Conservation (phyloP, 352 stramenopile species). For the Elongisporangium anandrum region DNA sequence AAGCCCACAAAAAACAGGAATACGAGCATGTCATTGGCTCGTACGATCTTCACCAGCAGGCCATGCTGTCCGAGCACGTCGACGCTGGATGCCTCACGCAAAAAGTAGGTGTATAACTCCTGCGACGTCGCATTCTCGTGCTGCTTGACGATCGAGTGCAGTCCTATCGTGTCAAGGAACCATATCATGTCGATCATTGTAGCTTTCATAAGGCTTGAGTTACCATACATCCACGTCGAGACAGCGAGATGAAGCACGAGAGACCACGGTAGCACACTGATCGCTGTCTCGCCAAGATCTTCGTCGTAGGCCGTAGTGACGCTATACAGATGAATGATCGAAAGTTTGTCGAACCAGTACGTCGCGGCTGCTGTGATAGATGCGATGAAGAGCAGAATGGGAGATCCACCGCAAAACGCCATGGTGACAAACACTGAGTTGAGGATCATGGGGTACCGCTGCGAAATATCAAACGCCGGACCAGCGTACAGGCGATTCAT, state of each 20-base stretch:
- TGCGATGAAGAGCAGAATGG: constrained; percentile 41
- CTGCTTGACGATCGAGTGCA: constrained; percentile 13
- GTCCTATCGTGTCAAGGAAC: constrained; percentile 19
- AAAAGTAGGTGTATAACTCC: constrained; percentile 23
- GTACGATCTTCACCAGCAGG: constrained; percentile 44
- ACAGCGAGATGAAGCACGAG: constrained; percentile 44
- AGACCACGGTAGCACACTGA: constrained; percentile 37
- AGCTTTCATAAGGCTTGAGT: constrained; percentile 26
- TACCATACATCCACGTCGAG: constrained; percentile 52
- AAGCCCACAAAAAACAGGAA: constrained; percentile 31
- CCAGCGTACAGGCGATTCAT: constrained; percentile 50
- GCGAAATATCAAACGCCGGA: constrained; percentile 40
- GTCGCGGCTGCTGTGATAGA: constrained; percentile 20
- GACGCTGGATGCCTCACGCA: constrained; percentile 17
- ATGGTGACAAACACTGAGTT: constrained; percentile 63
- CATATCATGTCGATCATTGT: constrained; percentile 28
- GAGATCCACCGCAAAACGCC: constrained; percentile 45
- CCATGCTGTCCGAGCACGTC: constrained; percentile 24
- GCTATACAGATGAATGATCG: constrained; percentile 39
- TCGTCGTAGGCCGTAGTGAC: constrained; percentile 50
- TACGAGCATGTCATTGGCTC: constrained; percentile 45
- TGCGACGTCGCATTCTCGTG: constrained; percentile 19
- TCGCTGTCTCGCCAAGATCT: constrained; percentile 27
- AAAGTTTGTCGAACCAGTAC: constrained; percentile 55
- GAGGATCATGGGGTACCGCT: constrained; percentile 51